Evolutionary conservation across 2,329 filamentous ascomycete species (phyloP).

Genomic region (Aspergillus proliferans): DNA sequence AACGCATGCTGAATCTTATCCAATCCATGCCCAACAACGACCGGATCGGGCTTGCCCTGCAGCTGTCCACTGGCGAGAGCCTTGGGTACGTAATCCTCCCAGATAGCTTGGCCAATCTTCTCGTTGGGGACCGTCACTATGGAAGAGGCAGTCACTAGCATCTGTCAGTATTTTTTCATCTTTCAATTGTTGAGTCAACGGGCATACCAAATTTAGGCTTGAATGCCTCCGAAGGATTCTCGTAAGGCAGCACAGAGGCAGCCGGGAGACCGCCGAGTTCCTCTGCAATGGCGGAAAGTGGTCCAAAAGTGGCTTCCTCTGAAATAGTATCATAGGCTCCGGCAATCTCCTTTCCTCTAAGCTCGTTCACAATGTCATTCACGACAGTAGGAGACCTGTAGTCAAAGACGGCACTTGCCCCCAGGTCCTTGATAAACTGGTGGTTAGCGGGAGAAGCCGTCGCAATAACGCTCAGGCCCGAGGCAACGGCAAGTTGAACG

Average conservation of each 20-base stretch:
- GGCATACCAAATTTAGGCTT: too few relatives aligned
- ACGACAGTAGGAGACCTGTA: neutral
- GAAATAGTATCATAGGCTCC: neutral
- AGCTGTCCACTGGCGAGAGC: conserved; percentile 33
- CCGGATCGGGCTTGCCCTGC: conserved; percentile 23
- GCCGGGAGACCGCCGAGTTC: too few relatives aligned
- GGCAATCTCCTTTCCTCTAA: neutral
- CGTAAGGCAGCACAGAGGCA: too few relatives aligned
- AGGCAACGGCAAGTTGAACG: neutral
- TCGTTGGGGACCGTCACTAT: neutral
- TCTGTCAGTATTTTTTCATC: too few relatives aligned
- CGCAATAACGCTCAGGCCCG: neutral
- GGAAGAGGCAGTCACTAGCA: too few relatives aligned
- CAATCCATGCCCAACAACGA: conserved; percentile 18
- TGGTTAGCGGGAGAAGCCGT: neutral
- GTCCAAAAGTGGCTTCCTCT: neutral
- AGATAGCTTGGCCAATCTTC: conserved; percentile 17
- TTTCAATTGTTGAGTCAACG: too few relatives aligned
- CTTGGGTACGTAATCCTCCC: conserved; percentile 18
- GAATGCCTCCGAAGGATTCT: too few relatives aligned
- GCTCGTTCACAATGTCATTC: neutral
- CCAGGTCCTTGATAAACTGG: neutral
- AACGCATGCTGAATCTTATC: conserved; percentile 16
- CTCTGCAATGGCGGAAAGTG: too few relatives aligned
- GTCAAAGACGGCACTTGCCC: neutral